Base-by-base conservation (phyloP, 331 rosid genomes). In the Saraca asoca region DNA sequence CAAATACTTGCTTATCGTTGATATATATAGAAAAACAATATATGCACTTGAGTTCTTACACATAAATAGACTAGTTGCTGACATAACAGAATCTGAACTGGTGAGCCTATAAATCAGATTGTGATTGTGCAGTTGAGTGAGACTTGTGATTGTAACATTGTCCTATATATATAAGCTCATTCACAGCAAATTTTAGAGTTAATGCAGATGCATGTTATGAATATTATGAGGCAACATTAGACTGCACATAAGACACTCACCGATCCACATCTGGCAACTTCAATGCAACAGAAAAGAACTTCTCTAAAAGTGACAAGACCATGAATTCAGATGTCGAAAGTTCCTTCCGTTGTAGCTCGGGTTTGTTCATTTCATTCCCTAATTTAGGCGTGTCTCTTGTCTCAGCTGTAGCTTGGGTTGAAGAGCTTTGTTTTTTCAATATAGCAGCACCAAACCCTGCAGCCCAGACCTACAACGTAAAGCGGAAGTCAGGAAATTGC, bases 401-500 rank as follows among this genome's bases (percentile, higher is more conserved):
- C 35, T 80, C 67, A 15, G 34, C 52, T 8, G 29, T 37, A 3
- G 77, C 33, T 52, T 58, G 76, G 43, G 82, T 42, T 14, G 77
- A 66, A 51, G 90, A 82, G 77, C 78, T 88, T 12, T 55, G 78
- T 46, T 90, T 94, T 80, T 90, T 83, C 64, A 90, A 64, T 76
- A 90, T 78, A 18, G 96, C 98, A 0, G 89, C 80, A 63, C 86
- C 74, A 71, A 94, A 94, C 46, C 98, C 98, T 0, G 96, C 92
- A 57, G 98, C 96, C 97, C 95, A 94, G 62, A 94, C 96, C 98
- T 94, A 76, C 44, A n/a, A 65, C 16, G 62, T 51, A 71, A 9
- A 67, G 51, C 19, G 24, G 53, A 63, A 45, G 29, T 63, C 33
- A 63, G 34, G 12, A 1, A 39, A 0, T 39, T 39, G 2, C 43